Evolutionary conservation across 140 eudicot genomes (phyloP).

Genomic region (Erigeron philadelphicus): DNA sequence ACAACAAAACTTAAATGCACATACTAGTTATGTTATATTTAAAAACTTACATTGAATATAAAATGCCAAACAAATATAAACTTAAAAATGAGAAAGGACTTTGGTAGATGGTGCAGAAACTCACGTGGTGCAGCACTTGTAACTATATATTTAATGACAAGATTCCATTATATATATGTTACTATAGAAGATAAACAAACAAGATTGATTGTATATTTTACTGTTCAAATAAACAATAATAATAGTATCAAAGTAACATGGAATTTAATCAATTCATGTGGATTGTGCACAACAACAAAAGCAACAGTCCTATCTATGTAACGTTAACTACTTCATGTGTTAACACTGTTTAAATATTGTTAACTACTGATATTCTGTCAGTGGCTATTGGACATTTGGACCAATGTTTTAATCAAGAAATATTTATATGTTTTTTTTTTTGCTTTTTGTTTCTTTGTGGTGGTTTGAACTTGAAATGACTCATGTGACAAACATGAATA

Average conservation of each 20-base stretch:
- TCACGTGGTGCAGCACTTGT: constrained; percentile 35
- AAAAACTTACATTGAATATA: background rate
- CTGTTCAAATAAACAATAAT: constrained; percentile 11
- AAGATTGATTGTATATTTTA: background rate
- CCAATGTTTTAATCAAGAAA: constrained; percentile 17
- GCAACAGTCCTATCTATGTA: constrained; percentile 2
- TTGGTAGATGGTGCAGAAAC: constrained; percentile 30
- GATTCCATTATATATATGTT: constrained; percentile 20
- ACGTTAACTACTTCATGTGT: constrained; percentile 11
- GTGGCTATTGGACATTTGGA: constrained; percentile 19
- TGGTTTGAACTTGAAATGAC: background rate
- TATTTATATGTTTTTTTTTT: background rate
- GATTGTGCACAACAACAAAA: constrained; percentile 13
- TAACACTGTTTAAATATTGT: background rate
- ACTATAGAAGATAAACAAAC: constrained; percentile 19
- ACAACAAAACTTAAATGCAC: constrained; percentile 14
- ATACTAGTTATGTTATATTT: background rate
- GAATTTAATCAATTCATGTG: constrained; percentile 34
- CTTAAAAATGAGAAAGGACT: background rate
- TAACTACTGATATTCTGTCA: constrained; percentile 16
- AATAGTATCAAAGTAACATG: constrained; percentile 26
- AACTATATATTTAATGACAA: constrained; percentile 9
- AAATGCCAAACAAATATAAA: constrained; percentile 4
- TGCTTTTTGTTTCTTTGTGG: constrained; percentile 4
- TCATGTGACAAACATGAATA: constrained; percentile 19